Conservation (phyloP, 2,329 filamentous ascomycete species). For the Pyricularia pennisetigena region DNA sequence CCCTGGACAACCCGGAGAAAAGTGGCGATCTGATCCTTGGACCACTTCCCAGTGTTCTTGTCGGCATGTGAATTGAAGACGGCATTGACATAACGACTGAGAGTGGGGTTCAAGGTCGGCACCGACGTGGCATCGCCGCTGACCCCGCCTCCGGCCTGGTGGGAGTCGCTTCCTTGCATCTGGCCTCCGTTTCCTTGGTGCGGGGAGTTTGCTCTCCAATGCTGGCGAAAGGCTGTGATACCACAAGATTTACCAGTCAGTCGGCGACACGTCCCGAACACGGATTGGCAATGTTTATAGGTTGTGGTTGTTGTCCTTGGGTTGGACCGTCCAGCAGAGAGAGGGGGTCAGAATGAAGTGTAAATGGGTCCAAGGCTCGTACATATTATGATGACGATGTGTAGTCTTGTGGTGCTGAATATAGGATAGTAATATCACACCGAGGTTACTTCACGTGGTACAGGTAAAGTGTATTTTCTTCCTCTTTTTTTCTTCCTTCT, state of each 20-base stretch:
- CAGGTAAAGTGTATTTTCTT: no score
- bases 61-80: constrained; percentile 36
- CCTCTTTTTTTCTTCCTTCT: no score
- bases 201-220: not conserved
- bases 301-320: not conserved
- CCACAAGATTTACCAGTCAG: not conserved
- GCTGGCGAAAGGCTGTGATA: not conserved
- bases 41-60: constrained; percentile 30
- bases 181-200: not conserved
- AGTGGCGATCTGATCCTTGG: constrained; percentile 29
- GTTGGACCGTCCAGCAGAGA: not conserved
- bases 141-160: constrained; percentile 38
- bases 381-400: not conserved
- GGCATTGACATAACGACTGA: constrained; percentile 32
- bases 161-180: constrained; percentile 7
- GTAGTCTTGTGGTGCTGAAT: not conserved
- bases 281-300: not conserved
- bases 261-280: not conserved
- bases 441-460: not conserved
- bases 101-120: constrained; percentile 27
- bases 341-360: not conserved
- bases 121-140: constrained; percentile 30
- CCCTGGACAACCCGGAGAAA: constrained; percentile 38
- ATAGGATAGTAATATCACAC: not conserved
- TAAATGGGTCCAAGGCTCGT: no score